Conservation (phyloP, 441 rosid genomes). For the Erysimum cheiri region DNA sequence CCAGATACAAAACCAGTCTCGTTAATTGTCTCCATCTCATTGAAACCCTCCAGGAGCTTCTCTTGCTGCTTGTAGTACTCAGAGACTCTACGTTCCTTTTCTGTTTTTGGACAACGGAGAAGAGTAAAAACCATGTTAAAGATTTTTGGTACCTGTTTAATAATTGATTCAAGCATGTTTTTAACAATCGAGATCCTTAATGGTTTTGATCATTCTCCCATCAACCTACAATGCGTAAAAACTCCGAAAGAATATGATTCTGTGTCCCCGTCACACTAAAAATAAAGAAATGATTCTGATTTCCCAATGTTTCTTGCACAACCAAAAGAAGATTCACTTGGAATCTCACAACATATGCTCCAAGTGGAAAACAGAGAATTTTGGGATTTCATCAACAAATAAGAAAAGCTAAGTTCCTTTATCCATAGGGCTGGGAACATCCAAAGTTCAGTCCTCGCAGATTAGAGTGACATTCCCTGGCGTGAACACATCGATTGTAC, state of each 20-base stretch:
- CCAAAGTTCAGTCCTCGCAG: background rate
- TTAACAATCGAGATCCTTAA: background rate
- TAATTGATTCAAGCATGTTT: conserved; percentile 19
- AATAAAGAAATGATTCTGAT: conserved; percentile 15
- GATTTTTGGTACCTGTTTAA: background rate
- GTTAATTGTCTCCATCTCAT: conserved; percentile 60
- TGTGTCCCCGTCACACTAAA: conserved; percentile 8
- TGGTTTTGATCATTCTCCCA: conserved; percentile 12
- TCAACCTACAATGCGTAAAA: conserved; percentile 31
- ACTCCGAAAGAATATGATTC: conserved; percentile 32
- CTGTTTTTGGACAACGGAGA: conserved; percentile 38
- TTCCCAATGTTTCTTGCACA: background rate
- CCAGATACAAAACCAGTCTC: conserved; percentile 52
- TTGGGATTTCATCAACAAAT: conserved; percentile 1
- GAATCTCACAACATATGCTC: conserved; percentile 12
- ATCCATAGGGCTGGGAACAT: background rate
- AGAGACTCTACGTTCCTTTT: conserved; percentile 55
- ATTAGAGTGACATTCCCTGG: background rate
- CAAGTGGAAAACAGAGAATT: conserved; percentile 19
- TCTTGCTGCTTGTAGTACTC: conserved; percentile 73
- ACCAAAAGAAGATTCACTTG: conserved; percentile 10
- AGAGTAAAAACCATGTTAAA: conserved; percentile 37
- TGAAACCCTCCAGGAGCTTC: conserved; percentile 62
- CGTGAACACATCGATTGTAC: background rate
- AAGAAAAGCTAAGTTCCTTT: background rate